Base-by-base conservation (phyloP, 1,284 basidiomycete genomes). In the Bondarzewia mesenterica region DNA sequence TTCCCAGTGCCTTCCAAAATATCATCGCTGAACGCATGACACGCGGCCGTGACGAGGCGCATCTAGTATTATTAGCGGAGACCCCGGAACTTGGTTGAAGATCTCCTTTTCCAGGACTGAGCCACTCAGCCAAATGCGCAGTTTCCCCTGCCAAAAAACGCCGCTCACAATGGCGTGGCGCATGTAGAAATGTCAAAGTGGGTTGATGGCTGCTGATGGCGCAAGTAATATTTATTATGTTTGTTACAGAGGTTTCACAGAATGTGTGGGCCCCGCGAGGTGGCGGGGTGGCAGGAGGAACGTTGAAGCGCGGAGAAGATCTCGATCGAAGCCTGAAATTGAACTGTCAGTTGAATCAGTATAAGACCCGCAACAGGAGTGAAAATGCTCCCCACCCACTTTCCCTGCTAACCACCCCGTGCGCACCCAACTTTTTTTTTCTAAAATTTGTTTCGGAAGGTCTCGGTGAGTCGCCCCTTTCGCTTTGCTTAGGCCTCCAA, bases 241-340 rank as follows among this genome's bases (percentile, higher is more conserved):
- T n/a, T n/a, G n/a, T n/a, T n/a, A n/a, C n/a, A n/a, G n/a, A n/a
- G n/a, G n/a, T n/a, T n/a, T n/a, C n/a, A n/a, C n/a, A n/a, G n/a
- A n/a, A n/a, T n/a, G n/a, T n/a, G 38, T 40, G 12, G 7, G 38
- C 12, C 25, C 14, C 27, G 23, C 27, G 20, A 26, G 25, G 38
- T 22, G 38, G 38, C 20, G 43, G 52, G 52, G 52, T 54, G 52
- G 35, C 52, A 26, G 52, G 50, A 49, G 52, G 52, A 16, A 45
- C 42, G n/a, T 18, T 32, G 7, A 47, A 39, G 52, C 42, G 52
- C 52, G 48, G 52, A 54, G 52, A 53, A 42, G 41, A 42, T 54
- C 53, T 54, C 52, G 53, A 54, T 54, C 53, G 44, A 48, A 46
- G 44, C 44, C 44, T 52, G 52, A 48, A 41, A 50, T 49, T 41